Conservation (phyloP, 805 yeast species). For the Candida anglica region DNA sequence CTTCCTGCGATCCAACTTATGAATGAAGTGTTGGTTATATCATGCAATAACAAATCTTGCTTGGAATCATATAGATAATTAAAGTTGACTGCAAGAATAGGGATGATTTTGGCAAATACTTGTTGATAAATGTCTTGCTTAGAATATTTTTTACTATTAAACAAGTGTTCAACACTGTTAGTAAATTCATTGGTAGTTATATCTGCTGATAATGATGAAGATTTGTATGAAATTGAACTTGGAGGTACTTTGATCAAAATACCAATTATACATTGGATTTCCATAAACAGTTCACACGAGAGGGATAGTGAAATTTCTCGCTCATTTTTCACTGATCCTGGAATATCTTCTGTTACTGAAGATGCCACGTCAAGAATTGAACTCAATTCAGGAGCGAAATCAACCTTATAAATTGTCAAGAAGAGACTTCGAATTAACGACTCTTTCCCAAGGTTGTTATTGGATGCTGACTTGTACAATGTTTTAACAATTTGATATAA, state of each 20-base stretch:
- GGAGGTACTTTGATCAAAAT: too few relatives aligned
- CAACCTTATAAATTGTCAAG: constrained; percentile 16
- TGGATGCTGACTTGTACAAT: constrained; percentile 13
- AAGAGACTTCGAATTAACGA: constrained; percentile 11
- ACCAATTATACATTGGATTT: too few relatives aligned
- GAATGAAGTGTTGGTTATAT: constrained; percentile 23
- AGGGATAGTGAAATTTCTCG: too few relatives aligned
- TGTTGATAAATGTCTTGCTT: constrained; percentile 8
- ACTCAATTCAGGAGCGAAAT: constrained; percentile 16
- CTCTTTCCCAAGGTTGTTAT: constrained; percentile 11
- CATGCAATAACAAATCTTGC: constrained; percentile 16
- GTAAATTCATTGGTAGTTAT: too few relatives aligned
- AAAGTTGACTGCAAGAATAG: constrained; percentile 11
- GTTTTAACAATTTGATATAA: constrained; percentile 21
- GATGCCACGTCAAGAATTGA: constrained; percentile 5
- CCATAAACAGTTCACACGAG: too few relatives aligned
- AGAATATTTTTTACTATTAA: constrained; percentile 8
- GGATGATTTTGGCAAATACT: constrained; percentile 17
- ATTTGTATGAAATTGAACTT: too few relatives aligned
- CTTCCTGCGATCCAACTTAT: constrained; percentile 28
- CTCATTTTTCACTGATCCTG: too few relatives aligned
- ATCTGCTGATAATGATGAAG: too few relatives aligned
- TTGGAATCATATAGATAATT: constrained; percentile 12
- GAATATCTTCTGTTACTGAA: too few relatives aligned
- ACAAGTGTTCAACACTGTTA: too few relatives aligned